A percentile compares a stretch with the other conserved stretches of the same genome.
Conservation (phyloP, 768 basidiomycete genomes). For the Leccinum variicolor region DNA sequence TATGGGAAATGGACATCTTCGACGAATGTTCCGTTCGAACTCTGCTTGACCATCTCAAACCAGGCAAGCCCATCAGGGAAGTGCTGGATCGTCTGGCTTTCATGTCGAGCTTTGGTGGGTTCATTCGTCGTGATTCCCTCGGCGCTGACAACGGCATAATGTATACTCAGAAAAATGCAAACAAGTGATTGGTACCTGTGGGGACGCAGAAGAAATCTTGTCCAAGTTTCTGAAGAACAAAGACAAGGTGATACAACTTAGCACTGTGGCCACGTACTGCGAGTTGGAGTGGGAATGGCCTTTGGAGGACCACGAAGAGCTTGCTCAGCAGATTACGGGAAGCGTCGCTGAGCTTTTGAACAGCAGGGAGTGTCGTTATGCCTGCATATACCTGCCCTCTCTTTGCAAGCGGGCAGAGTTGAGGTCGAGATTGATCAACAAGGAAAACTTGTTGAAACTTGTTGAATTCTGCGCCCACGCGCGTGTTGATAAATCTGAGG, state of each 20-base stretch:
- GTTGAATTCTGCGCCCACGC: slow-evolving; percentile 18
- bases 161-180: slow-evolving; percentile 16
- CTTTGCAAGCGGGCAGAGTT: slow-evolving; percentile 23
- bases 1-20: slow-evolving; percentile 32
- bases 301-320: neutral
- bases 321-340: neutral
- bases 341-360: slow-evolving; percentile 18
- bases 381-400: slow-evolving; percentile 28
- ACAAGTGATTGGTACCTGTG: neutral
- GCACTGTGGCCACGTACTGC: slow-evolving; percentile 24
- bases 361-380: slow-evolving; percentile 12
- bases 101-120: slow-evolving; percentile 28
- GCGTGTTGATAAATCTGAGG: slow-evolving; percentile 6
- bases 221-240: slow-evolving; percentile 11
- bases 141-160: neutral
- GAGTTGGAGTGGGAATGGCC: slow-evolving; percentile 24
- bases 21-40: slow-evolving; percentile 17
- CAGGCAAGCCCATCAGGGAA: slow-evolving; percentile 15
- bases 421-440: slow-evolving; percentile 10
- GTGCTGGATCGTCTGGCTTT: slow-evolving; percentile 27
- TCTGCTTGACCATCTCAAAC: slow-evolving; percentile 18
- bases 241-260: slow-evolving; percentile 19
- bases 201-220: slow-evolving; percentile 9
- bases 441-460: slow-evolving; percentile 17
- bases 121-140: neutral